Evolutionary conservation across 768 basidiomycete genomes (phyloP).

Genomic region (Mycena epipterygia): DNA sequence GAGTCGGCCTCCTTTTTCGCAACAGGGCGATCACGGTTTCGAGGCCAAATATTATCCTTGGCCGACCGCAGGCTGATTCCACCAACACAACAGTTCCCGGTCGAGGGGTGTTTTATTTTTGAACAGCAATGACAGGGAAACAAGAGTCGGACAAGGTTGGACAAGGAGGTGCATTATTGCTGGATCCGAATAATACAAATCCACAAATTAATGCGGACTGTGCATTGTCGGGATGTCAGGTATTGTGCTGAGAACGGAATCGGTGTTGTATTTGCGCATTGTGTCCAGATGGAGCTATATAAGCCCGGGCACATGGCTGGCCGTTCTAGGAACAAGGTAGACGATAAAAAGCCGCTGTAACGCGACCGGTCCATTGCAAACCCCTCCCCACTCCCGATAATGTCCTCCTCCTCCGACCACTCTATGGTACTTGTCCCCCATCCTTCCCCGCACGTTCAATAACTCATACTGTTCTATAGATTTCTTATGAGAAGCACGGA

Average conservation of each 20-base stretch:
- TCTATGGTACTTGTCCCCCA: slow-evolving; percentile 48
- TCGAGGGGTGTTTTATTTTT: background rate
- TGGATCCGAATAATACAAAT: slow-evolving; percentile 14
- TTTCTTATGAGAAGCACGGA: slow-evolving; percentile 30
- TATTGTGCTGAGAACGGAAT: too few relatives aligned
- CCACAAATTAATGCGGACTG: background rate
- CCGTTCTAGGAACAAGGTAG: background rate
- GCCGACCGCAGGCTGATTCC: too few relatives aligned
- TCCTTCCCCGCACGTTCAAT: background rate
- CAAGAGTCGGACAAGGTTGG: background rate
- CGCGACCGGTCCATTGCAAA: background rate
- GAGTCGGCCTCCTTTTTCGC: background rate
- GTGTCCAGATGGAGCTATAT: too few relatives aligned
- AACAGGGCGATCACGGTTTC: background rate
- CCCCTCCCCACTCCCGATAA: slow-evolving; percentile 3
- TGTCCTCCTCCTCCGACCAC: slow-evolving; percentile 52
- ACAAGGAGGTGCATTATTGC: slow-evolving; percentile 10
- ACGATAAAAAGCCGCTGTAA: background rate
- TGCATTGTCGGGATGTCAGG: background rate
- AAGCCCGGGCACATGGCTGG: background rate
- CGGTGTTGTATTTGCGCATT: too few relatives aligned
- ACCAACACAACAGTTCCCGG: background rate
- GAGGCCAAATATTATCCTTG: too few relatives aligned
- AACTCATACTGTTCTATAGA: slow-evolving; percentile 8
- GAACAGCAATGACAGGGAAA: background rate